These are phyloP conservation scores for Leccinum variicolor DNA, from an alignment of 768 basidiomycete species.

Conservation along the genomic window DNA sequence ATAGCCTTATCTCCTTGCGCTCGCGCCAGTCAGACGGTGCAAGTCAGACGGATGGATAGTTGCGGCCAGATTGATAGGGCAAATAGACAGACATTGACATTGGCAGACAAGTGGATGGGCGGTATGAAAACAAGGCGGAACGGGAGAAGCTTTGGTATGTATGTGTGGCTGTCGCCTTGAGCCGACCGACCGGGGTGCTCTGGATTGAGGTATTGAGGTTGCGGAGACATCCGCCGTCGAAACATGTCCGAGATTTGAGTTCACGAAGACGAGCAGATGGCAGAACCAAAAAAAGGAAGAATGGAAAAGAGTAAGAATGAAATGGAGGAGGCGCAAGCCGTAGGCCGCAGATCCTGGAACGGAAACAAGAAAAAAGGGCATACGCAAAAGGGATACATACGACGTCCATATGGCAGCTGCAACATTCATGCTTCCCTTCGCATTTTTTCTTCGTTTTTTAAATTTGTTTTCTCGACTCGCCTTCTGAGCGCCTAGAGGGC, in stretches of 20 bases:
- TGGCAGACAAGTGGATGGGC: background rate
- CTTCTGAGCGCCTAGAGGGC: background rate
- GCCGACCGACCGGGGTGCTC: background rate
- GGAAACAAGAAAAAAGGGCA: background rate
- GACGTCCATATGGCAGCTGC: background rate
- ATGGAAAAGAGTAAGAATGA: background rate
- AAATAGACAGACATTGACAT: background rate
- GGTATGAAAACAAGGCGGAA: background rate
- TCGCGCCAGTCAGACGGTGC: background rate
- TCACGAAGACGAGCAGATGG: background rate
- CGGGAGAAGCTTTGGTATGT: background rate
- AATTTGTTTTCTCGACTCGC: background rate
- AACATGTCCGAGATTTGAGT: background rate
- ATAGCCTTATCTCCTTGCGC: constrained; percentile 22
- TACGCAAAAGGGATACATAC: background rate
- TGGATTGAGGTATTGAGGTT: background rate
- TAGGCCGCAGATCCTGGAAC: background rate
- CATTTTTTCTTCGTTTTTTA: background rate
- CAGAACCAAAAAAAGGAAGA: background rate
- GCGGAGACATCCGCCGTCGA: background rate
- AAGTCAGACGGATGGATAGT: background rate
- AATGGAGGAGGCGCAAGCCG: background rate
- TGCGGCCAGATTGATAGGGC: background rate
- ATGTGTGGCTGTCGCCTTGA: background rate
- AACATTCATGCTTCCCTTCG: background rate